Percentiles rank a stretch among this genome's conserved stretches.
Conservation (phyloP, 345 rosid species). For the Eucalyptus regnans region DNA sequence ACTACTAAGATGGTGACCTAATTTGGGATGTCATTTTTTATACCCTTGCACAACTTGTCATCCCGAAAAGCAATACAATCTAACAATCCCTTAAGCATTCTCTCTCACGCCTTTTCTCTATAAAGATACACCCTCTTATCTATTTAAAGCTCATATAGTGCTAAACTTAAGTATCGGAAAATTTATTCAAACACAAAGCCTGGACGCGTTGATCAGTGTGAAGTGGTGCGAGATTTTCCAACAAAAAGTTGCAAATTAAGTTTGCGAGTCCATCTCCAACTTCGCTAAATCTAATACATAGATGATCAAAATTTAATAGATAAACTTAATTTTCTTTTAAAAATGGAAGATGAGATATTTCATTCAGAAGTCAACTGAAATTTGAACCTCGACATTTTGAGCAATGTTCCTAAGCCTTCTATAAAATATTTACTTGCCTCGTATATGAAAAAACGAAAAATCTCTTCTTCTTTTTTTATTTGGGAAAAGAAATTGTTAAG, state of each 20-base stretch:
- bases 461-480: neutral
- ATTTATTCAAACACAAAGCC: neutral
- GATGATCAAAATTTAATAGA: neutral
- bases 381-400: neutral
- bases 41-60: neutral
- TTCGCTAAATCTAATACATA: neutral
- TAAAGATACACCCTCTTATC: rapidly evolving
- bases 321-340: neutral
- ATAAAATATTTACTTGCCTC: neutral
- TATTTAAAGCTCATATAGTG: neutral
- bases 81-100: neutral
- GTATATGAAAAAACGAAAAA: neutral
- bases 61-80: neutral
- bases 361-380: neutral
- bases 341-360: neutral
- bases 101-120: neutral
- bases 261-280: neutral
- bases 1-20: neutral
- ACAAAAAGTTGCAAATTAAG: neutral
- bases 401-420: neutral
- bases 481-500: neutral
- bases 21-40: neutral
- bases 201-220: neutral
- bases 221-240: neutral
- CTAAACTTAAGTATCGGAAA: neutral